Conservation (phyloP, 1,284 basidiomycete species). For the Leccinum cinnamomeum region DNA sequence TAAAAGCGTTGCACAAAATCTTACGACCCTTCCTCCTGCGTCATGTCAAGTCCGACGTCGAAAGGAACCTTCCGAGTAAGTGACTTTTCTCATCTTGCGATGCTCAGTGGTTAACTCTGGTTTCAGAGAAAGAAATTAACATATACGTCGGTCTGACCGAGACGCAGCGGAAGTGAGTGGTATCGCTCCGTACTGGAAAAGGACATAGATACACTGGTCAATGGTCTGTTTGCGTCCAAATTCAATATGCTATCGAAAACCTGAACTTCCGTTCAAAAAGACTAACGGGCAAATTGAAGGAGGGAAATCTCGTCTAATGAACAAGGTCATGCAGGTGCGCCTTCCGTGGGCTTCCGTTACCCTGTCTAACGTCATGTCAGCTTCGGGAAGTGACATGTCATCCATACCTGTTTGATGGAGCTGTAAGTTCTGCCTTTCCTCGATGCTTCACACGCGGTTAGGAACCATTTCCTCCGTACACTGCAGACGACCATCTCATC, state of each 20-base stretch:
- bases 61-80: slow-evolving; percentile 92
- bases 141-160: slow-evolving; percentile 97
- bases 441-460: slow-evolving; percentile 25
- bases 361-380: slow-evolving; percentile 23
- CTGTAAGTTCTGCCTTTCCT: slow-evolving; percentile 45
- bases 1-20: slow-evolving; percentile 98
- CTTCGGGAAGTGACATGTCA: slow-evolving; percentile 84
- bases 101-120: slow-evolving; percentile 1
- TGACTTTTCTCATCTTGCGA: slow-evolving; percentile 4
- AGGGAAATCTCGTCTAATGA: slow-evolving; percentile 98
- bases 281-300: slow-evolving; percentile 87
- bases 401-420: slow-evolving; percentile 86
- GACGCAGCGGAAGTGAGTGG: slow-evolving; percentile 93
- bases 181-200: slow-evolving; percentile 95
- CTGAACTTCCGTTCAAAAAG: slow-evolving; percentile 41
- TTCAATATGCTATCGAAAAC: background rate
- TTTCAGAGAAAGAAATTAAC: slow-evolving; percentile 95
- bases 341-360: background rate
- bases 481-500: slow-evolving; percentile 96
- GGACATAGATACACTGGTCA: slow-evolving; percentile 94
- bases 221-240: slow-evolving; percentile 50
- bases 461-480: slow-evolving; percentile 98
- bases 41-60: slow-evolving; percentile 96
- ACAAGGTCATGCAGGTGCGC: slow-evolving; percentile 97
- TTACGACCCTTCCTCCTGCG: slow-evolving; percentile 92